phyloP scores from a whole-genome alignment of 2,329 filamentous ascomycete genomes.

The Zalaria sp. region DNA sequence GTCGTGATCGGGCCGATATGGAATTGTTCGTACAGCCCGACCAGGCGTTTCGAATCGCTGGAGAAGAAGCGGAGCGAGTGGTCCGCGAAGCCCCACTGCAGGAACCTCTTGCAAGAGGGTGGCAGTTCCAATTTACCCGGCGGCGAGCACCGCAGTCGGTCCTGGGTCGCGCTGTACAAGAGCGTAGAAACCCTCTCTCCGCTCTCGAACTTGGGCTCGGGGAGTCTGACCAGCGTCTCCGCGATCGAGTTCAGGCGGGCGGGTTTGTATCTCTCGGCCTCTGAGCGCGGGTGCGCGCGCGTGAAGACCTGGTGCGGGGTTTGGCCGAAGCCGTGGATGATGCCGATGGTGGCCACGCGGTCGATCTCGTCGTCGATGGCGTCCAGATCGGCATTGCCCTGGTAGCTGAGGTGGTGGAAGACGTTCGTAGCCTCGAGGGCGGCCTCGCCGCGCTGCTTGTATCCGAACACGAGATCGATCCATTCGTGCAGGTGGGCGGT shows the following conservation, averaged over 20 bases:
- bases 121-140: slow-evolving; percentile 78
- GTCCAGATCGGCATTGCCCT: slow-evolving; percentile 84
- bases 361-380: slow-evolving; percentile 80
- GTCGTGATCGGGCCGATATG: slow-evolving; percentile 82
- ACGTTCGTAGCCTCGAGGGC: slow-evolving; percentile 87
- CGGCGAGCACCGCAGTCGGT: slow-evolving; percentile 70
- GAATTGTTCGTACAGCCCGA: slow-evolving; percentile 85
- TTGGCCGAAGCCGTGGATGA: slow-evolving; percentile 97
- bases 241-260: slow-evolving; percentile 66
- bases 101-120: slow-evolving; percentile 66
- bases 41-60: slow-evolving; percentile 65
- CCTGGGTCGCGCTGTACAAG: slow-evolving; percentile 62
- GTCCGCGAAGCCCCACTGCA: slow-evolving; percentile 94
- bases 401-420: slow-evolving; percentile 91
- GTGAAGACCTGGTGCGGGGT: slow-evolving; percentile 91
- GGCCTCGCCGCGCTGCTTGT: slow-evolving; percentile 84
- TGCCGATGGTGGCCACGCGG: slow-evolving; percentile 75
- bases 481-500: slow-evolving; percentile 80
- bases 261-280: slow-evolving; percentile 43
- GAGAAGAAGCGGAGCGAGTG: slow-evolving; percentile 85
- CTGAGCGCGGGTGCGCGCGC: slow-evolving; percentile 65
- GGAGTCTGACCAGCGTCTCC: slow-evolving; percentile 61
- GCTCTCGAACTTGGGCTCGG: slow-evolving; percentile 61
- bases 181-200: slow-evolving; percentile 71
- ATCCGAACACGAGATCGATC: slow-evolving; percentile 93